Base-by-base conservation (phyloP, 768 basidiomycete genomes). In the Lactarius sp. region DNA sequence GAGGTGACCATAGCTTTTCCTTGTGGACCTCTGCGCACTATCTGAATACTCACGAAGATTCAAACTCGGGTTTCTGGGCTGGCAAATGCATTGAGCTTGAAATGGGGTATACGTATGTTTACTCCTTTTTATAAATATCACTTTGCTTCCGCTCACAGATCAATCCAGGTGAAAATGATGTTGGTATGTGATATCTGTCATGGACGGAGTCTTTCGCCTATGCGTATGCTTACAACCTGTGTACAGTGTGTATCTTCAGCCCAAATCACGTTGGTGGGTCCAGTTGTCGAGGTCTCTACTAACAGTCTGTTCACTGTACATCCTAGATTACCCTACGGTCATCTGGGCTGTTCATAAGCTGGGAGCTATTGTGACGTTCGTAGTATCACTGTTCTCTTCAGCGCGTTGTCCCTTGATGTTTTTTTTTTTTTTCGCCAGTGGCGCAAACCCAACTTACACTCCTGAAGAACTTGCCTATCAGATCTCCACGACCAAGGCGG, bases 361-460 rank as follows among this genome's bases (percentile, higher is more conserved):
- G n/a, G 71, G 71, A 2, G 68, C 66, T 16, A 71, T 70, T 50
- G 58, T 69, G 10, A 67, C 71, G 68, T 69, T 51, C 49, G 70
- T 61, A 37, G 6, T n/a, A 33, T 31, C 12, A n/a, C 16, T 36
- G 9, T 14, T 16, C 47, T 12, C 9, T 18, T 41, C 14, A 12
- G 33, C 7, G 18, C 37, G n/a, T 59, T 18, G 36, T 56, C n/a
- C 52, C 49, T 37, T 54, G 58, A 47, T 22, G 39, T 18, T 18
- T 51, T 18, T 9, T 42, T 4, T 9, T 18, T 9, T n/a, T 42
- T 4, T 9, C 49, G 20, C 7, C 46, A 86, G 85, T 13, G 83
- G 83, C 18, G 83, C 85, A 12, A 88, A 88, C 67, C 87, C 87
- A 3, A 73, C 74, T 6, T 88, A 81, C 70, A 83, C 80, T 16